These are phyloP conservation scores for Boletus barrowsii DNA, from an alignment of 768 basidiomycete species.

Conservation along the genomic window DNA sequence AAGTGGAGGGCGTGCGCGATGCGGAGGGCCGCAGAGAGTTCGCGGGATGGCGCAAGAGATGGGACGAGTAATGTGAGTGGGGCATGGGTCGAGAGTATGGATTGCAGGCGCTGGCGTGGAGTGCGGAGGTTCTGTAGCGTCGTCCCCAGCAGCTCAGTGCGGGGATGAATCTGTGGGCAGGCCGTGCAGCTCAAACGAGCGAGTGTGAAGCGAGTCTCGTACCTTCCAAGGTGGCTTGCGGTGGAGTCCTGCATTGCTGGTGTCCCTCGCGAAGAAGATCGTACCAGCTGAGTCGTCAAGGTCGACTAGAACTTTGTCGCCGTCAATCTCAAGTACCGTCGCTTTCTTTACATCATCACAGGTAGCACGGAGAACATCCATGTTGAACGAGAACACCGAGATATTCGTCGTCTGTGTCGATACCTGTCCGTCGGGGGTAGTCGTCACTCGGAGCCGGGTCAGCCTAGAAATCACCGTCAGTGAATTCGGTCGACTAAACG, in stretches of 20 bases:
- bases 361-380: background rate
- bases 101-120: constrained; percentile 51
- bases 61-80: constrained; percentile 59
- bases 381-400: constrained; percentile 21
- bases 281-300: background rate
- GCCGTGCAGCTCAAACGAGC: background rate
- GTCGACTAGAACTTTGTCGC: background rate
- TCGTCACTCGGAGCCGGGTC: constrained; percentile 21
- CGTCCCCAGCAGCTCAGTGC: background rate
- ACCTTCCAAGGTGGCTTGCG: constrained; percentile 23
- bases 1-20: constrained; percentile 64
- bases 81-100: constrained; percentile 52
- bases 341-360: background rate
- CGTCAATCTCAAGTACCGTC: constrained; percentile 14
- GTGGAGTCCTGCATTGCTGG: background rate
- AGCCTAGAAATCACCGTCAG: constrained; percentile 8
- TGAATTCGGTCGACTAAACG: background rate
- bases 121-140: background rate
- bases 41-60: constrained; percentile 28
- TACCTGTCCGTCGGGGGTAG: background rate
- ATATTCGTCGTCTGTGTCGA: constrained; percentile 26
- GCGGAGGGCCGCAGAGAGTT: constrained; percentile 56
- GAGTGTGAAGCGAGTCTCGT: background rate
- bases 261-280: constrained; percentile 11
- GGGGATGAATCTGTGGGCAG: constrained; percentile 5